Base-by-base conservation (phyloP, 306 rosid genomes). In the Psophocarpus tetragonolobus region DNA sequence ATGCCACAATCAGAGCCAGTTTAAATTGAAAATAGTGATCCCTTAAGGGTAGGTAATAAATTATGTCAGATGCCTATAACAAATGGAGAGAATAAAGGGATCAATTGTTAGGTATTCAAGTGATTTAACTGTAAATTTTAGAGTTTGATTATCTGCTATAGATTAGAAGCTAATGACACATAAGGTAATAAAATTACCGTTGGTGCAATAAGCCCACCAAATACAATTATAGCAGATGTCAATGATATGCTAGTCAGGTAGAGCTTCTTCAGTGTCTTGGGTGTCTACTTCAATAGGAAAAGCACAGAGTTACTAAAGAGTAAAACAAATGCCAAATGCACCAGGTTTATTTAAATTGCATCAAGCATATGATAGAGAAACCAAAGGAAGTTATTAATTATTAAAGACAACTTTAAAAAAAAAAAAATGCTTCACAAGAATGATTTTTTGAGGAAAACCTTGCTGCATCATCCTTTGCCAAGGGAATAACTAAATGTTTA, bases 191-290 rank as follows among this genome's bases (percentile, higher is more conserved):
- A 73, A 78, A 88, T 89, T 91, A 95, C 98, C 56, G 91, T 88
- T 2, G 98, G 98, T 64, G 97, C 97, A 79, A 95, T 86, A 63
- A 95, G 84, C 73, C 97, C 97, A 29, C 98, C 98, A 69, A 95
- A 95, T 42, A 89, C 82, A 80, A 95, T 90, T 84, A 91, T 84
- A 29, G 88, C 95, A 47, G 92, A 86, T 68, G 91, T 87, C 81
- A 95, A 54, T 17, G 95, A 85, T 12, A 77, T 32, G 65, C 98
- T 88, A 32, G 97, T 92, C 39, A 88, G 75, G 80, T 92, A 91
- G 66, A 92, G 93, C 87, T 92, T 88, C 96, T 89, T 92, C 90
- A 95, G 42, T 21, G 91, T 87, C 91, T 75, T 95, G 74, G 92
- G 92, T 2, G 97, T 92, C 97, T 91, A 79, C 9, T 42, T 50